Percentiles rank a stretch among this genome's conserved stretches.
Evolutionary conservation across 805 yeast genomes (phyloP).

Genomic region (Metschnikowia aberdeeniae): DNA sequence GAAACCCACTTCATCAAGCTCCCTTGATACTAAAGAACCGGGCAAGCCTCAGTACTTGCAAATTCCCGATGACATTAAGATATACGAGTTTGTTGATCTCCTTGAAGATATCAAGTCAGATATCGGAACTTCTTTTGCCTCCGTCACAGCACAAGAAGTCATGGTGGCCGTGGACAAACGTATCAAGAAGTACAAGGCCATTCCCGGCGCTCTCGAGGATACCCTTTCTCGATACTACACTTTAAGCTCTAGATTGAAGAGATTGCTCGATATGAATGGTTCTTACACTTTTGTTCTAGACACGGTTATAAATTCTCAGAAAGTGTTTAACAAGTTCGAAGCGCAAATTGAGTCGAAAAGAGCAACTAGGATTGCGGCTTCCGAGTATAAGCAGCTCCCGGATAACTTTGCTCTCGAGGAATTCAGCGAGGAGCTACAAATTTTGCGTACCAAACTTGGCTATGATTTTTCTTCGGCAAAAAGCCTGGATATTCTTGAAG

Average conservation of each 20-base stretch:
- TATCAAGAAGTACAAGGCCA: constrained; percentile 1
- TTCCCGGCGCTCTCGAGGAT: constrained; percentile 1
- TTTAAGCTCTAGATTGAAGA: constrained; percentile 8
- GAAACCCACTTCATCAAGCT: not conserved
- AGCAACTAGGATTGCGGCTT: not conserved
- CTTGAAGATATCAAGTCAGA: constrained; percentile 8
- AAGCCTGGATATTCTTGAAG: constrained; percentile 14
- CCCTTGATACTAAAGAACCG: not conserved
- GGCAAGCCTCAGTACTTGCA: constrained; percentile 8
- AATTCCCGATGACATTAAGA: constrained; percentile 12
- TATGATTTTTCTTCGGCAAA: constrained; percentile 17
- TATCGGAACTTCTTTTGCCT: constrained; percentile 3
- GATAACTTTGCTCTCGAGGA: constrained; percentile 33
- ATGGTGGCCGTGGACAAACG: constrained; percentile 5
- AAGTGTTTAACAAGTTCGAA: constrained; percentile 20
- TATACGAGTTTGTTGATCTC: constrained; percentile 11
- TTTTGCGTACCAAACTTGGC: constrained; percentile 20
- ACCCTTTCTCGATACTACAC: constrained; percentile 5
- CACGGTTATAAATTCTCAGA: constrained; percentile 47
- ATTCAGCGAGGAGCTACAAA: constrained; percentile 26
- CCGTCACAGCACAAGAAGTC: constrained; percentile 7
- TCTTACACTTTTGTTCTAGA: constrained; percentile 59
- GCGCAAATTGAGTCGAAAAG: constrained; percentile 1
- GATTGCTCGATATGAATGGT: constrained; percentile 38
- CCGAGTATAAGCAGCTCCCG: constrained; percentile 28